These are phyloP conservation scores for Saturnispora serradocipensis DNA, from an alignment of 805 yeast species.

Conservation along the genomic window DNA sequence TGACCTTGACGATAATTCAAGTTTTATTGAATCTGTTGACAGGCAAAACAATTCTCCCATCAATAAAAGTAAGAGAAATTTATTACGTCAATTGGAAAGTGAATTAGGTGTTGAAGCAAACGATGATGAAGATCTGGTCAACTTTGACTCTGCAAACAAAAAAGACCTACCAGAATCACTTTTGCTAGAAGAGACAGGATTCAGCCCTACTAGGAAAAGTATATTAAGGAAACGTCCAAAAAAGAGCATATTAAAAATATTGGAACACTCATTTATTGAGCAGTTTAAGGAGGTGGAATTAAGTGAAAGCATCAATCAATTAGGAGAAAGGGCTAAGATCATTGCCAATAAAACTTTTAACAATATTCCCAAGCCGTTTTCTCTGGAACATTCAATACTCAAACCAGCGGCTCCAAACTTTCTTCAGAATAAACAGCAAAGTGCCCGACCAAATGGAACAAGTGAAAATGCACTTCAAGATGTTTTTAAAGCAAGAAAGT, in stretches of 20 bases:
- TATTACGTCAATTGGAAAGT: conserved; percentile 16
- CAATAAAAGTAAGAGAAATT: conserved; percentile 13
- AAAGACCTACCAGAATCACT: conserved; percentile 18
- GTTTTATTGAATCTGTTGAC: neutral
- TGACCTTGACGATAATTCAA: neutral
- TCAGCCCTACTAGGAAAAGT: neutral
- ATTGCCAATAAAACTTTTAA: conserved; percentile 22
- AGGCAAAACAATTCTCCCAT: neutral
- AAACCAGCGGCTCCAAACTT: conserved; percentile 12
- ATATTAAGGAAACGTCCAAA: conserved; percentile 1
- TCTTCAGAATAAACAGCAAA: conserved; percentile 1
- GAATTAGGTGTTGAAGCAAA: conserved; percentile 20
- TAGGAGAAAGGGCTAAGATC: conserved; percentile 22
- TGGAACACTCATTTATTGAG: conserved; percentile 15
- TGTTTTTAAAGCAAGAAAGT: conserved; percentile 23
- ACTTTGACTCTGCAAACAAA: neutral
- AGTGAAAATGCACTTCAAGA: neutral
- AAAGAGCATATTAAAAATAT: conserved; percentile 4
- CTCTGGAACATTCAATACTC: conserved; percentile 5
- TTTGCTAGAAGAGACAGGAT: conserved; percentile 16
- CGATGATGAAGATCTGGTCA: conserved; percentile 9
- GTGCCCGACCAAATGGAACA: neutral
- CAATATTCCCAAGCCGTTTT: conserved; percentile 18
- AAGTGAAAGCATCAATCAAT: conserved; percentile 15
- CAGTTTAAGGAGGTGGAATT: conserved; percentile 16